phyloP scores from a whole-genome alignment of 2,329 filamentous ascomycete species.

The Ceratocystiopsis minuta region DNA sequence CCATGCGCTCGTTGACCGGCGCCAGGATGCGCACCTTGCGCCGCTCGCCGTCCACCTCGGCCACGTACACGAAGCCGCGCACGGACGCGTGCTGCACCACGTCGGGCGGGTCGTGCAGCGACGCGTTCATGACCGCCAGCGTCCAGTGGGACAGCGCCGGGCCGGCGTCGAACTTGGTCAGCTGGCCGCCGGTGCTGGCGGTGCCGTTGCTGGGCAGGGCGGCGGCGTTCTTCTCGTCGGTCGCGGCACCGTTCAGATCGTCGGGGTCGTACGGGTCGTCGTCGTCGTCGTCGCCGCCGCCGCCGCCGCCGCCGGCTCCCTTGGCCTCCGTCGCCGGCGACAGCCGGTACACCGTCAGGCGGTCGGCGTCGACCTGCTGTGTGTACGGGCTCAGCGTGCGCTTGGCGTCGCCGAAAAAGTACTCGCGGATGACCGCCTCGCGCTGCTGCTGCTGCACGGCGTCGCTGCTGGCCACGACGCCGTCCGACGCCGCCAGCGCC shows the following conservation, averaged over 20 bases:
- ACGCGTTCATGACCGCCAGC: slow-evolving; percentile 68
- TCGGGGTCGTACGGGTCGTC: not conserved
- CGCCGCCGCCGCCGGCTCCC: not conserved
- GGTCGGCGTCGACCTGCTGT: slow-evolving; percentile 62
- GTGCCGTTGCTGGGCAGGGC: no score
- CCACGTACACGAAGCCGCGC: slow-evolving; percentile 84
- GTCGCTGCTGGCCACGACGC: slow-evolving; percentile 61
- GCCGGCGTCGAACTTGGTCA: slow-evolving; percentile 48
- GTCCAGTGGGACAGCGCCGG: slow-evolving; percentile 61
- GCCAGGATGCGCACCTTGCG: slow-evolving; percentile 65
- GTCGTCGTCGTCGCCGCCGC: not conserved
- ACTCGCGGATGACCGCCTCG: slow-evolving; percentile 68
- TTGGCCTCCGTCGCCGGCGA: slow-evolving; percentile 13
- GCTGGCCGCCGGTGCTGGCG: slow-evolving; percentile 10
- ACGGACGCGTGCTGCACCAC: slow-evolving; percentile 65
- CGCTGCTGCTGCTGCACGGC: slow-evolving; percentile 54
- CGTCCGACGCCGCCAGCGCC: slow-evolving; percentile 67
- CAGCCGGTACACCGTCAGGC: slow-evolving; percentile 55
- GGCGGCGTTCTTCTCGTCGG: slow-evolving; percentile 3
- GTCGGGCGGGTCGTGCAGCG: slow-evolving; percentile 48
- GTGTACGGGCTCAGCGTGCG: slow-evolving; percentile 73
- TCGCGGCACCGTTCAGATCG: not conserved
- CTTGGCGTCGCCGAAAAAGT: slow-evolving; percentile 76
- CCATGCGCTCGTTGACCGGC: slow-evolving; percentile 66
- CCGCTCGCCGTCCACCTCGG: slow-evolving; percentile 74